A percentile compares a stretch with the other conserved stretches of the same genome.
These are phyloP conservation scores for Ophiosphaerella korrae DNA, from an alignment of 2,329 filamentous ascomycete species.

Conservation along the genomic window DNA sequence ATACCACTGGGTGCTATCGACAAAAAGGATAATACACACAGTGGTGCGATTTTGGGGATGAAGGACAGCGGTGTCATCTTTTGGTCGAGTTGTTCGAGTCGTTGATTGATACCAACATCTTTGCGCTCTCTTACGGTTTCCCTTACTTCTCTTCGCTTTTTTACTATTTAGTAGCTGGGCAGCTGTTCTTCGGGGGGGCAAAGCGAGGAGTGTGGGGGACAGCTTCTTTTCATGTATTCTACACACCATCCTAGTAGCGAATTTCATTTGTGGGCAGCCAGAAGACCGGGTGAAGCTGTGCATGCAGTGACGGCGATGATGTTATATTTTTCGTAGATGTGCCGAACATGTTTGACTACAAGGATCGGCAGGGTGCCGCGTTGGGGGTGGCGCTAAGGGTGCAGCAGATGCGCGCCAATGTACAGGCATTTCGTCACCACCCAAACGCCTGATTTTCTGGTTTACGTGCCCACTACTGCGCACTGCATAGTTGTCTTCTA, in stretches of 20 bases:
- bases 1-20: constrained; percentile 49
- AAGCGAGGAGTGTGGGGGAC: constrained; percentile 34
- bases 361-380: constrained; percentile 36
- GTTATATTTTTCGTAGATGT: too few relatives aligned
- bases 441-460: constrained; percentile 37
- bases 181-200: constrained; percentile 39
- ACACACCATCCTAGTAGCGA: constrained; percentile 48
- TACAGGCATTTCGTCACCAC: constrained; percentile 44
- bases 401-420: constrained; percentile 20
- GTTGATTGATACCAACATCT: constrained; percentile 53
- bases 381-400: constrained; percentile 20
- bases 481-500: constrained; percentile 27
- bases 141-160: constrained; percentile 40
- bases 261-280: constrained; percentile 45
- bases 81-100: constrained; percentile 47
- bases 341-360: constrained; percentile 16
- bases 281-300: neutral
- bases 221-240: constrained; percentile 49
- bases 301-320: constrained; percentile 9
- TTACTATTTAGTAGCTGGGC: constrained; percentile 46
- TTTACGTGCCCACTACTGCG: constrained; percentile 32
- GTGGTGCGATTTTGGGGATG: constrained; percentile 36
- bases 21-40: constrained; percentile 43
- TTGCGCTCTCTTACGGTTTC: constrained; percentile 46
- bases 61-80: constrained; percentile 40